Evolutionary conservation across 495 filamentous ascomycete species (phyloP).

Genomic region (Podospora comata): DNA sequence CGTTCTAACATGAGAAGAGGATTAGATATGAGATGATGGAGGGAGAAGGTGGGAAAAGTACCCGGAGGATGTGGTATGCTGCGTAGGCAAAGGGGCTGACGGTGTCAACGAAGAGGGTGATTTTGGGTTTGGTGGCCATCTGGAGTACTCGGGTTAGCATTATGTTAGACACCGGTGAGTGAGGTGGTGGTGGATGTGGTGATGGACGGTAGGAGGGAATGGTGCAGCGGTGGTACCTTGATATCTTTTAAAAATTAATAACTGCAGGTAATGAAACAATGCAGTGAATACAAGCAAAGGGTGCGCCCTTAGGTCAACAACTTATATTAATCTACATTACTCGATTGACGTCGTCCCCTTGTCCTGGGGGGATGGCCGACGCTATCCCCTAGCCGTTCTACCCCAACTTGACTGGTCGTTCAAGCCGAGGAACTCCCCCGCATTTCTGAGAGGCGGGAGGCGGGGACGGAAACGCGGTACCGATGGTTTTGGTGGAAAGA

Average conservation of each 20-base stretch:
- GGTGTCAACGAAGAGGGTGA: constrained; percentile 65
- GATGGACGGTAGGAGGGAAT: background rate
- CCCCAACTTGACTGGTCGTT: background rate
- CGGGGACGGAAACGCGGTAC: background rate
- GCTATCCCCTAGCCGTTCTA: background rate
- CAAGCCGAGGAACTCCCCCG: background rate
- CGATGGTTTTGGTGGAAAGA: background rate
- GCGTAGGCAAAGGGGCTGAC: constrained; percentile 70
- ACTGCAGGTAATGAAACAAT: background rate
- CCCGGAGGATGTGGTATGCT: constrained; percentile 61
- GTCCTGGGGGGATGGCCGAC: background rate
- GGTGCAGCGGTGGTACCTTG: background rate
- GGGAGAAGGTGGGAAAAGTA: constrained; percentile 25
- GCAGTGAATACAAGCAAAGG: background rate
- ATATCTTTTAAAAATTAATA: background rate
- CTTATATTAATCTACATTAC: background rate
- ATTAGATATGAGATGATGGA: background rate
- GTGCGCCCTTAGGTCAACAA: background rate
- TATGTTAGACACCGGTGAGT: no score
- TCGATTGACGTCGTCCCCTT: background rate
- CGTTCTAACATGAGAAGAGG: constrained; percentile 45
- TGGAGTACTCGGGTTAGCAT: background rate
- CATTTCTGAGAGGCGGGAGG: background rate
- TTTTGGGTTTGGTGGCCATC: constrained; percentile 43
- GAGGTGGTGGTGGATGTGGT: background rate